Percentiles rank a stretch among this genome's conserved stretches.
phyloP scores from a whole-genome alignment of 2,329 filamentous ascomycete genomes.

The Sclerotinia sclerotiorum region DNA sequence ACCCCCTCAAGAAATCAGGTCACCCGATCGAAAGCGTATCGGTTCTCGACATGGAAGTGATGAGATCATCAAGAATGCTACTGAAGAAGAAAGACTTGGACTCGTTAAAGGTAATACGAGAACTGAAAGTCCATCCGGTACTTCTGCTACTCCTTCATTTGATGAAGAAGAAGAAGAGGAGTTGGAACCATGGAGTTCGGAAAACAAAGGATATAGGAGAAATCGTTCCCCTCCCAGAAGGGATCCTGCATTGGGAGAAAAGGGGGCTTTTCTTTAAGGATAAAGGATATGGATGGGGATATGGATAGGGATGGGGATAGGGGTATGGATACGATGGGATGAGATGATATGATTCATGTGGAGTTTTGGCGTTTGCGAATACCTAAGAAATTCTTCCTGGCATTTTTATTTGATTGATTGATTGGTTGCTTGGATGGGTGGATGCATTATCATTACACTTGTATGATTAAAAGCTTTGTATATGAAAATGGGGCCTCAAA shows the following conservation, averaged over 20 bases:
- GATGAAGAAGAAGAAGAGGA: constrained; percentile 34
- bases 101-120: constrained; percentile 72
- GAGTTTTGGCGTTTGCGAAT: constrained; percentile 20
- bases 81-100: constrained; percentile 80
- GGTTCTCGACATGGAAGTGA: constrained; percentile 45
- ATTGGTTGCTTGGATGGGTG: not conserved
- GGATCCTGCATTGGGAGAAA: constrained; percentile 9
- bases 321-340: constrained; percentile 1
- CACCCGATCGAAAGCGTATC: constrained; percentile 42
- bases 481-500: not conserved
- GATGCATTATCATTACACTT: not conserved
- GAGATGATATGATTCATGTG: constrained; percentile 15
- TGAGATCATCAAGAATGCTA: constrained; percentile 53
- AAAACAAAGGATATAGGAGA: constrained; percentile 10
- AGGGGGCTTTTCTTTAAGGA: constrained; percentile 8
- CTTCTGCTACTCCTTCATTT: constrained; percentile 28
- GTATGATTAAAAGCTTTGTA: constrained; percentile 9
- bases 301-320: too few species aligned
- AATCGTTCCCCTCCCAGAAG: constrained; percentile 9
- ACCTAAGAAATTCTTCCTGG: constrained; percentile 15
- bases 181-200: constrained; percentile 11
- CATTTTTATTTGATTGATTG: constrained; percentile 7
- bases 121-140: constrained; percentile 24
- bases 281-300: too few species aligned
- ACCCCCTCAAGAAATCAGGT: constrained; percentile 34